phyloP scores from a whole-genome alignment of 2,329 filamentous ascomycete species.

The Mollisiaceae sp. region DNA sequence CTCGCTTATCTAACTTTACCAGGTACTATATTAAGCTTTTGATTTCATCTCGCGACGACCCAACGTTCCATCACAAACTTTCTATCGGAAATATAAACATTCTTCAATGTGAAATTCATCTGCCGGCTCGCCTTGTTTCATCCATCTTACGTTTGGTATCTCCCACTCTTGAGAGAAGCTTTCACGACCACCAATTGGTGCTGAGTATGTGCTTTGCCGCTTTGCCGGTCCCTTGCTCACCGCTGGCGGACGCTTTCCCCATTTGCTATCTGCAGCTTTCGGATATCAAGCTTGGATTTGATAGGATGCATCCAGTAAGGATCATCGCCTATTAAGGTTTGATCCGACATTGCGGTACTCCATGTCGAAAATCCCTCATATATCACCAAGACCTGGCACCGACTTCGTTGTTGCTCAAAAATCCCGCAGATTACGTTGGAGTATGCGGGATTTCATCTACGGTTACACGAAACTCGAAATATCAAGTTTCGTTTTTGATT shows the following conservation, averaged over 20 bases:
- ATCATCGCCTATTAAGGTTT: background rate
- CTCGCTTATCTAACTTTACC: background rate
- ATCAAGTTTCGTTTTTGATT: background rate
- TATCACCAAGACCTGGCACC: slow-evolving; percentile 9
- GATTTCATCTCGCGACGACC: background rate
- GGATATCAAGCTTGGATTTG: slow-evolving; percentile 1
- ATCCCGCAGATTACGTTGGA: slow-evolving; percentile 13
- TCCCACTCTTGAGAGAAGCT: background rate
- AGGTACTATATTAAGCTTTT: too few species aligned
- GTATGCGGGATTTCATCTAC: slow-evolving; percentile 20
- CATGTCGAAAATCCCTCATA: slow-evolving; percentile 20
- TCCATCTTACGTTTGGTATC: background rate
- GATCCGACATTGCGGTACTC: background rate
- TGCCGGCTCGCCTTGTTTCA: too few species aligned
- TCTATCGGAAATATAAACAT: background rate
- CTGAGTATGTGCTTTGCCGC: background rate
- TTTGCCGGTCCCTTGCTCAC: background rate
- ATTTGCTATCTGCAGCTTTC: background rate
- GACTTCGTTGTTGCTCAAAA: slow-evolving; percentile 1
- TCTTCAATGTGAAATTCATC: background rate
- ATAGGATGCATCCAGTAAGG: slow-evolving; percentile 3
- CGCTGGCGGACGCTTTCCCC: background rate
- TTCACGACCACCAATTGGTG: background rate
- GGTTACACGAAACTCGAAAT: background rate
- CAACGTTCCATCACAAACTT: background rate